Percentiles rank a stretch among this genome's conserved stretches.
phyloP scores from a whole-genome alignment of 257 asterid species.

The Solanum paucissectum region DNA sequence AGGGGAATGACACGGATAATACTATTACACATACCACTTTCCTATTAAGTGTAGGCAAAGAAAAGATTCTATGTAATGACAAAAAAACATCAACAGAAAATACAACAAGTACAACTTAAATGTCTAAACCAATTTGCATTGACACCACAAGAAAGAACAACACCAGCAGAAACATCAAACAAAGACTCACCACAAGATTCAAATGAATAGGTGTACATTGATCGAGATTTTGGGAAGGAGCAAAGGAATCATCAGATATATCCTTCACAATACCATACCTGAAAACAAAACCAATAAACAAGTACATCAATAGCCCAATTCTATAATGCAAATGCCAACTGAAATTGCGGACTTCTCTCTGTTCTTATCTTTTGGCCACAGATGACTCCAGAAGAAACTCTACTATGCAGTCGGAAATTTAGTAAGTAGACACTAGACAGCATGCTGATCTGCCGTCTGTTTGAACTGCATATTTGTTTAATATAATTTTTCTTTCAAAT shows the following conservation, averaged over 20 bases:
- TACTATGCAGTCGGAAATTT: neutral
- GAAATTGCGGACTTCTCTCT: neutral
- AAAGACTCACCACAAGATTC: conserved; percentile 73
- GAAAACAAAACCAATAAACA: conserved; percentile 7
- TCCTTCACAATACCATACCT: conserved; percentile 62
- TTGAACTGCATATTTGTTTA: neutral
- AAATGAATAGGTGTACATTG: conserved; percentile 83
- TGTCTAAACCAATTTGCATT: neutral
- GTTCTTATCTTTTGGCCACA: neutral
- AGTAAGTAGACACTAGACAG: neutral
- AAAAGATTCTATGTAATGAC: neutral
- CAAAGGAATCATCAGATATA: conserved; percentile 38
- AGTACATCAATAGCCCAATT: neutral
- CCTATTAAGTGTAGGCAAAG: neutral
- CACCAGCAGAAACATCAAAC: neutral
- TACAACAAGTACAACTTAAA: neutral
- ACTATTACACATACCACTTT: neutral
- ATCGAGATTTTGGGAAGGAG: conserved; percentile 44
- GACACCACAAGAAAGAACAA: neutral
- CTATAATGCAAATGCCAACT: neutral
- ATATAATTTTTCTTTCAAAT: neutral
- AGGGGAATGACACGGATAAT: neutral
- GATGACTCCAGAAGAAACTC: neutral
- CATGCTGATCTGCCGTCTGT: neutral
- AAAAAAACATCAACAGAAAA: neutral